These are phyloP conservation scores for Hypomyces rosellus DNA, from an alignment of 2,329 filamentous ascomycete species.

Conservation along the genomic window DNA sequence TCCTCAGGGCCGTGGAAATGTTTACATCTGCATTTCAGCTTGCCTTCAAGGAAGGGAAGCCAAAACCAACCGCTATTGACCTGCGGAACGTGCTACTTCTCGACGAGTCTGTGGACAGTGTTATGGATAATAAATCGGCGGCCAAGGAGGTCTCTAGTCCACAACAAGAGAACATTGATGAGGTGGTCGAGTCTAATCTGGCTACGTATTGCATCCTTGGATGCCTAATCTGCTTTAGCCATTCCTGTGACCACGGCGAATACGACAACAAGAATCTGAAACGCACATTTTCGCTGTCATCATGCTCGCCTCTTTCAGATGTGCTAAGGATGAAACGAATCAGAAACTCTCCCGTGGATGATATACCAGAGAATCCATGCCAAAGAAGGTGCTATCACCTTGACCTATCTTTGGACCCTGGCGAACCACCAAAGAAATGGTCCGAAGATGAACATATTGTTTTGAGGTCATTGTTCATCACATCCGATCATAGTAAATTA, in stretches of 20 bases:
- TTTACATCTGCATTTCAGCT: constrained; percentile 53
- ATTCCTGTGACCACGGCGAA: constrained; percentile 57
- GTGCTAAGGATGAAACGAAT: constrained; percentile 23
- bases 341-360: constrained; percentile 4
- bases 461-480: constrained; percentile 41
- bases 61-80: constrained; percentile 34
- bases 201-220: constrained; percentile 51
- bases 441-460: constrained; percentile 42
- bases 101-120: constrained; percentile 48
- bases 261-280: constrained; percentile 49
- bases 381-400: constrained; percentile 36
- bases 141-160: constrained; percentile 37
- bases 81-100: constrained; percentile 47
- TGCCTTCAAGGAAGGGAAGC: constrained; percentile 39
- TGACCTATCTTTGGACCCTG: constrained; percentile 16
- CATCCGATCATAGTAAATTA: constrained; percentile 34
- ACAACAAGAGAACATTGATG: constrained; percentile 31
- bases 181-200: constrained; percentile 41
- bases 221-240: constrained; percentile 53
- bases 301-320: constrained; percentile 26
- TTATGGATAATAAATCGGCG: constrained; percentile 47
- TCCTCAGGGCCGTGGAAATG: constrained; percentile 38
- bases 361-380: constrained; percentile 23
- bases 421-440: constrained; percentile 32
- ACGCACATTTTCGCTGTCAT: constrained; percentile 44